Conservation (phyloP, 768 basidiomycete species). For the Myochromella boudieri region DNA sequence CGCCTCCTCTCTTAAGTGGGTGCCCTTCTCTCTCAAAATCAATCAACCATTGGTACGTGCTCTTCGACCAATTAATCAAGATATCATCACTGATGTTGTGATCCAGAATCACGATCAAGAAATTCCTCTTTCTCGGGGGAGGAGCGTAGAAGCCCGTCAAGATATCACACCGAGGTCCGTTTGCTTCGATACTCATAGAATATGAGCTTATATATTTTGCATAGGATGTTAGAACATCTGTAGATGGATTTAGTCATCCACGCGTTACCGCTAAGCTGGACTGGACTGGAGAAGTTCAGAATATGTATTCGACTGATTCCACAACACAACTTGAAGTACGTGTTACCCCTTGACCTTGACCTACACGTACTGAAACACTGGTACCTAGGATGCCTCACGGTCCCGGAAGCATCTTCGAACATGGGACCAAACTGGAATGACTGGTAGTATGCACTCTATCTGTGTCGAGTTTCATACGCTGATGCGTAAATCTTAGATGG, state of each 20-base stretch:
- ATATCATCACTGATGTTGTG: conserved; percentile 16
- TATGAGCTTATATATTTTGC: too few relatives aligned
- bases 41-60: conserved; percentile 32
- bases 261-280: conserved; percentile 45
- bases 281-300: conserved; percentile 44
- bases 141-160: conserved; percentile 43
- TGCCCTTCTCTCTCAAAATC: conserved; percentile 45
- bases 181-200: too few relatives aligned
- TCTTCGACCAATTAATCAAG: conserved; percentile 10
- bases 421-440: conserved; percentile 55
- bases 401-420: conserved; percentile 60
- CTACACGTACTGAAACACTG: conserved; percentile 6
- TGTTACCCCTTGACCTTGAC: not conserved
- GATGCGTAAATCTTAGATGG: conserved; percentile 27
- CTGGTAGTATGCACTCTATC: conserved; percentile 35
- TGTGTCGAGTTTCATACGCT: conserved; percentile 1
- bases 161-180: conserved; percentile 44
- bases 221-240: conserved; percentile 37
- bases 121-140: conserved; percentile 53
- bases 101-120: conserved; percentile 43
- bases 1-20: conserved; percentile 37
- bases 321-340: conserved; percentile 46
- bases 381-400: conserved; percentile 40
- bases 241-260: conserved; percentile 41
- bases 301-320: conserved; percentile 41